Base-by-base conservation (phyloP, 2,329 filamentous ascomycete genomes). In the Amauroascus niger region DNA sequence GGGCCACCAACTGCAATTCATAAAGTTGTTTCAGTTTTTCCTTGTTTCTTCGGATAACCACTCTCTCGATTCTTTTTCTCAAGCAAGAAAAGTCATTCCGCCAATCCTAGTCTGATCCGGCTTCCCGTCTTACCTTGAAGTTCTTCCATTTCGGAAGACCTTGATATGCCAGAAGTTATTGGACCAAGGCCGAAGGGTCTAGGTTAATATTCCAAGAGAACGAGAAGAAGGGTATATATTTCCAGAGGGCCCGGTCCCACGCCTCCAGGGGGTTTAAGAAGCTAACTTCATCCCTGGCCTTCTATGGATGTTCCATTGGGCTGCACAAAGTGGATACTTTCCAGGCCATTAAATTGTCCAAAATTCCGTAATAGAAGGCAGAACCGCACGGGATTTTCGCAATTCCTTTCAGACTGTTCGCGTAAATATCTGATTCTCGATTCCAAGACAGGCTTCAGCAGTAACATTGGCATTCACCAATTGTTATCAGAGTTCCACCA, bases 311-410 rank as follows among this genome's bases (percentile, higher is more conserved):
- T 51, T 44, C 48, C 16, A 35, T 44, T 26, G 35, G 16, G 49
- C 49, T 20, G 43, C 37, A 44, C 28, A 43, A 22, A 51, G 39
- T 51, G 49, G 49, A 51, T 20, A 39, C 49, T 33, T 43, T 39
- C 40, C 16, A 16, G 39, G n/a, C 22, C 39, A 22, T 35, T 30
- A 30, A 28, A 6, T 30, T 35, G 37, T 32, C 28, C 28, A 37
- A 48, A 50, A 20, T 41, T 13, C 13, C 7, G 26, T 14, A 8
- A 8, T 24, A 30, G n/a, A 20, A 7, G 16, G 48, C 24, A 18
- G n/a, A 30, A 41, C 26, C 35, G 28, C 24, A 41, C 26, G 35
- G 22, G 16, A 43, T 40, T 30, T 9, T 37, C 14, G 6, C 16
- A 5, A 37, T 35, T 48, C 6, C 28, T 16, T n/a, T 20, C 41